A percentile compares a stretch with the other conserved stretches of the same genome.
phyloP scores from a whole-genome alignment of 2,329 filamentous ascomycete genomes.

The Aspergillus eucalypticola region DNA sequence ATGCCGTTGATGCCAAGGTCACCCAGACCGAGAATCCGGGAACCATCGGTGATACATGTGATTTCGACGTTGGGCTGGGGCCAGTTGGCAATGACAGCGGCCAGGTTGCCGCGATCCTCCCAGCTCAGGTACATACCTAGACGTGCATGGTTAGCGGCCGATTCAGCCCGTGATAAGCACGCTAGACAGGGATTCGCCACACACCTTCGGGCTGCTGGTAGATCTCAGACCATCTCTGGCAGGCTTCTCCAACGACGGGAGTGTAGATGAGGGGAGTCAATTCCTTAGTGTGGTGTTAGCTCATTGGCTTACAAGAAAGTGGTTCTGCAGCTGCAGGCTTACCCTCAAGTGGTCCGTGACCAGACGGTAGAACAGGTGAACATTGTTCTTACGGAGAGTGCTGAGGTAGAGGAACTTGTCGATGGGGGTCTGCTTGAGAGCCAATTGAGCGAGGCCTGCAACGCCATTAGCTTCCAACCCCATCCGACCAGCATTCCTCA shows the following conservation, averaged over 20 bases:
- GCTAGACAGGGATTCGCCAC: constrained; percentile 19
- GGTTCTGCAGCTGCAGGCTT: constrained; percentile 12
- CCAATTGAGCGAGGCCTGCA: constrained; percentile 48
- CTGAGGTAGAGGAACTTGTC: constrained; percentile 54
- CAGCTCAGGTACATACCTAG: constrained; percentile 88
- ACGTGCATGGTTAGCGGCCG: constrained; percentile 24
- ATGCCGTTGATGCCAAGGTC: constrained; percentile 97
- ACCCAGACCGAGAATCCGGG: constrained; percentile 84
- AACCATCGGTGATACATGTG: constrained; percentile 94
- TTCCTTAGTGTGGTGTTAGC: constrained; percentile 37
- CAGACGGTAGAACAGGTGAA: constrained; percentile 55
- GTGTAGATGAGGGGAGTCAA: constrained; percentile 54
- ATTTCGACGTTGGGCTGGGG: constrained; percentile 87
- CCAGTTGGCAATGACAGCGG: constrained; percentile 90
- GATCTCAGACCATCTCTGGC: constrained; percentile 91
- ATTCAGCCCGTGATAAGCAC: constrained; percentile 23
- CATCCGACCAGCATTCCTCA: not conserved
- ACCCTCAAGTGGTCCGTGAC: constrained; percentile 50
- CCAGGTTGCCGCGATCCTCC: constrained; percentile 87
- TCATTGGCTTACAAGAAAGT: constrained; percentile 5
- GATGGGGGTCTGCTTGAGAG: constrained; percentile 48
- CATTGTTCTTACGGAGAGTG: constrained; percentile 53
- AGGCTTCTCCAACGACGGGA: constrained; percentile 79
- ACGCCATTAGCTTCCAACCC: constrained; percentile 12
- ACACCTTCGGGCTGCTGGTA: constrained; percentile 89